Conservation (phyloP, 2,329 filamentous ascomycete genomes). For the Verticillium albo-atrum region DNA sequence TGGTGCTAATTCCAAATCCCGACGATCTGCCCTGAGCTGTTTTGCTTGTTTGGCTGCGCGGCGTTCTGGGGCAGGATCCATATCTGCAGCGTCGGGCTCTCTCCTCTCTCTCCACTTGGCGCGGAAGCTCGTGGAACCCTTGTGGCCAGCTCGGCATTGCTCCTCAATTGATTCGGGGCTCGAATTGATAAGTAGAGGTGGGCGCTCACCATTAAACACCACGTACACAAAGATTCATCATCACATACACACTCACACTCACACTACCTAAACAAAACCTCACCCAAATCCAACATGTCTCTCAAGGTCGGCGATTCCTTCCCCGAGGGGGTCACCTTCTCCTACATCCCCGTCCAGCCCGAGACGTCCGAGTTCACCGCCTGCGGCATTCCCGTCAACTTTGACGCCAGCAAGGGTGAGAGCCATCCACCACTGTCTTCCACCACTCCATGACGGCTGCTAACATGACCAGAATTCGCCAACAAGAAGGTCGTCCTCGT, state of each 20-base stretch:
- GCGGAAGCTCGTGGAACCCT: not conserved
- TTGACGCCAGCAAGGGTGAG: constrained; percentile 71
- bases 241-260: too few species aligned
- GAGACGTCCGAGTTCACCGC: constrained; percentile 65
- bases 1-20: not conserved
- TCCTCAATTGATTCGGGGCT: not conserved
- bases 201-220: not conserved
- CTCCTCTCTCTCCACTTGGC: not conserved
- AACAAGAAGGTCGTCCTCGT: constrained; percentile 54
- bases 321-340: constrained; percentile 76
- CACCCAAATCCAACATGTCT: constrained; percentile 39
- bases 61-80: not conserved
- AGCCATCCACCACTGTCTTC: not conserved
- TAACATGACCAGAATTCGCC: constrained; percentile 40
- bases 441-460: not conserved
- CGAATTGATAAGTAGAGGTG: not conserved
- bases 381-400: constrained; percentile 75
- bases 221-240: not conserved
- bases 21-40: not conserved
- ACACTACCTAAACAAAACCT: not conserved
- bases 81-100: not conserved
- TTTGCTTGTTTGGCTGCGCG: not conserved
- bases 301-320: constrained; percentile 80
- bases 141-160: not conserved
- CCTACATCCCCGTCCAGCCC: constrained; percentile 72